Percentiles rank a stretch among this genome's conserved stretches.
Evolutionary conservation across 148 eudicot species (phyloP).

Genomic region (Diospyros kaki): DNA sequence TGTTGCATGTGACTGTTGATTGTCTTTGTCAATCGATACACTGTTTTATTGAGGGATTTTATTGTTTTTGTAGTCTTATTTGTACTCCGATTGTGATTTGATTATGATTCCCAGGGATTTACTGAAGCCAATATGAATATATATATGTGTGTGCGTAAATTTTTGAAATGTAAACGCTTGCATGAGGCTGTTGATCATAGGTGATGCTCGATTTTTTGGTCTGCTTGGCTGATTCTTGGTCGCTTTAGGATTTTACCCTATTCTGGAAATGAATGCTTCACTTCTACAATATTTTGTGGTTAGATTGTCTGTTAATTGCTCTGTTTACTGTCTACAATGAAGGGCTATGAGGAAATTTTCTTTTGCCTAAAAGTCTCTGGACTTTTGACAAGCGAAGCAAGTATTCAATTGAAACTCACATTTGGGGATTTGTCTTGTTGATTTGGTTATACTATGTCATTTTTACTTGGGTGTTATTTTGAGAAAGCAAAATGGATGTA

Average conservation of each 20-base stretch:
- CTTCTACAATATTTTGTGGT: too few species aligned
- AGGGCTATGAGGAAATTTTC: neutral
- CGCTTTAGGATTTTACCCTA: neutral
- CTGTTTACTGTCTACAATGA: neutral
- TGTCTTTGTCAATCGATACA: neutral
- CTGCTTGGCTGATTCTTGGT: too few species aligned
- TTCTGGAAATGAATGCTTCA: too few species aligned
- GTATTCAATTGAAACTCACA: too few species aligned
- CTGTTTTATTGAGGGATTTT: neutral
- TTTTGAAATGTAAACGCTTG: neutral
- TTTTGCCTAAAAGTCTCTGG: neutral
- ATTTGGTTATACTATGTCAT: too few species aligned
- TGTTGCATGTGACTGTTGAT: conserved; percentile 11
- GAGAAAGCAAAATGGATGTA: too few species aligned
- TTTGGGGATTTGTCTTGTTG: neutral
- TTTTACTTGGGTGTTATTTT: too few species aligned
- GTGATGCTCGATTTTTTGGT: neutral
- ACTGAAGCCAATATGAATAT: neutral
- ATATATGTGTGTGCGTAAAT: neutral
- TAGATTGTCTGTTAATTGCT: neutral
- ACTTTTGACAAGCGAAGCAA: neutral
- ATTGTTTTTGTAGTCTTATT: neutral
- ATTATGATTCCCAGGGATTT: too few species aligned
- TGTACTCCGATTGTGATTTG: neutral
- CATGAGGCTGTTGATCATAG: neutral